phyloP scores from a whole-genome alignment of 345 rosid species.

The Rhizophora apiculata region DNA sequence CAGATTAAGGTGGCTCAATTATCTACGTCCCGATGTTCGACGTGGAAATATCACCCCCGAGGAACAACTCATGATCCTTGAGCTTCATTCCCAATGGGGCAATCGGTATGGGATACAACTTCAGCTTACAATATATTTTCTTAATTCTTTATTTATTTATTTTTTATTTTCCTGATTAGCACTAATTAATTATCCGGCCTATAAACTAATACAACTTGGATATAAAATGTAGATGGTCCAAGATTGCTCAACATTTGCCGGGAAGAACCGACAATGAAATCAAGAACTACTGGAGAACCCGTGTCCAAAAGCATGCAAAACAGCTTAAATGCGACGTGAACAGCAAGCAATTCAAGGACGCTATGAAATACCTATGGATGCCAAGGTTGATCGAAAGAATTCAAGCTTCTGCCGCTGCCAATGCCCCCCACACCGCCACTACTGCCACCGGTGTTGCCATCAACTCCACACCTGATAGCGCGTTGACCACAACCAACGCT shows the following conservation, averaged over 20 bases:
- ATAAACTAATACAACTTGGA: too few relatives aligned
- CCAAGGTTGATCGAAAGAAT: conserved; percentile 42
- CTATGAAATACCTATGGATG: conserved; percentile 33
- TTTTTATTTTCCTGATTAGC: too few relatives aligned
- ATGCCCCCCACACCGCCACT: conserved; percentile 11
- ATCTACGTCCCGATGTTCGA: conserved; percentile 35
- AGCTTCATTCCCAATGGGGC: conserved; percentile 38
- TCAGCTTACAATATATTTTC: neutral
- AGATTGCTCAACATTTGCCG: conserved; percentile 34
- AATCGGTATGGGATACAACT: conserved; percentile 20
- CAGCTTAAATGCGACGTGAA: conserved; percentile 39
- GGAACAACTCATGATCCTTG: conserved; percentile 39
- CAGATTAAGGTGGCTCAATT: conserved; percentile 37
- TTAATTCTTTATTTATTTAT: neutral
- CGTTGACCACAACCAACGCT: neutral
- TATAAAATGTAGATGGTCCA: conserved; percentile 24
- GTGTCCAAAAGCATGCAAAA: conserved; percentile 37
- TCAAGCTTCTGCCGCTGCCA: conserved; percentile 49
- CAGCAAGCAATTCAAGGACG: conserved; percentile 36
- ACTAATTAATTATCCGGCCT: too few relatives aligned
- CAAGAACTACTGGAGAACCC: conserved; percentile 36
- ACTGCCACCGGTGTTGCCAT: conserved; percentile 17
- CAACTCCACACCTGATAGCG: conserved; percentile 10
- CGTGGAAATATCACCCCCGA: conserved; percentile 37
- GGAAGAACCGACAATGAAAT: conserved; percentile 39